phyloP scores from a whole-genome alignment of 176 grass and related monocot genomes.

The Cymbopogon citratus region DNA sequence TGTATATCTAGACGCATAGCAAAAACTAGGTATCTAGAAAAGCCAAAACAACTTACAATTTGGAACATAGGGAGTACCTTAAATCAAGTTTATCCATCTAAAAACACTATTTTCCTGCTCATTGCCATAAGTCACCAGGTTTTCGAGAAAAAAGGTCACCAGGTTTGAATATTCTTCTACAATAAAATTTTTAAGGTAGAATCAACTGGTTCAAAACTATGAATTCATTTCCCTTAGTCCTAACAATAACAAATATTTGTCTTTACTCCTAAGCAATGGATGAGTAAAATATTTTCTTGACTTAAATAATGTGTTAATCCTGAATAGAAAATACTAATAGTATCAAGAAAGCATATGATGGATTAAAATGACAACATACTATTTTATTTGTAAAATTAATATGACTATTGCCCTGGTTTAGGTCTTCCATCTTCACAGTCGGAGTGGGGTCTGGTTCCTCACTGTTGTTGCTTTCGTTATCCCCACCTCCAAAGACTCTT shows the following conservation, averaged over 20 bases:
- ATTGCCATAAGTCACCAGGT: neutral
- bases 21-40: too few relatives aligned
- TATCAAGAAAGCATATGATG: neutral
- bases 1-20: too few relatives aligned
- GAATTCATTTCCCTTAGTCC: neutral
- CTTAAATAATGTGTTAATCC: neutral
- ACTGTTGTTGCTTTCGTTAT: constrained; percentile 17
- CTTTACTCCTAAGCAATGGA: neutral
- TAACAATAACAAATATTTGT: neutral
- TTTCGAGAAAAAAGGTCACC: too few relatives aligned
- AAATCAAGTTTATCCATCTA: neutral
- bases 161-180: neutral
- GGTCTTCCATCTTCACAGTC: neutral
- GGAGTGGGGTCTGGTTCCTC: constrained; percentile 5
- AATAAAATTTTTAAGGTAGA: neutral
- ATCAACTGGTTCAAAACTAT: neutral
- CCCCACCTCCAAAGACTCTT: neutral
- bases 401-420: neutral
- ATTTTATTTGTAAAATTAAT: neutral
- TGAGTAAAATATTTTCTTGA: neutral
- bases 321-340: neutral
- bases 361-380: neutral
- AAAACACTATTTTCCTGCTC: neutral
- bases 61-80: neutral
- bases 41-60: too few relatives aligned